Evolutionary conservation across 768 basidiomycete species (phyloP), one percentile per base, ranked within the genome.

Genomic region (Lactarius deliciosus): DNA sequence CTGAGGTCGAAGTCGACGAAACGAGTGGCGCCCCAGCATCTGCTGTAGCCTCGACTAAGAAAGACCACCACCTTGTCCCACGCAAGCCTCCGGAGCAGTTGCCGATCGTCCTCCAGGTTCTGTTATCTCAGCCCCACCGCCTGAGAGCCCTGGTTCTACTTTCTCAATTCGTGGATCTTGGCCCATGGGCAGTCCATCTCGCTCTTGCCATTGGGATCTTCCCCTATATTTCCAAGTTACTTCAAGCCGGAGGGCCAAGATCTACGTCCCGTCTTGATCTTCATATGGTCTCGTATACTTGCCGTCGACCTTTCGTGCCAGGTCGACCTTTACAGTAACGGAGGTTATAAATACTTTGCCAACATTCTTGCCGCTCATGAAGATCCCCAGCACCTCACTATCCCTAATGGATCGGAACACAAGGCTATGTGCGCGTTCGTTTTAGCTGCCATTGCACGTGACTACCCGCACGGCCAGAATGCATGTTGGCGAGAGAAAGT

Each of bases 401-500:
- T 98, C n/a, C 95, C 96, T 0, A 97, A 99, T 76, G 87, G 88
- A 60, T 90, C 91, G 5, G 97, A 98, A 75, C 95, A 98, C 76
- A 92, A 93, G 70, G 95, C 97, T 1, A 98, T 98, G 96, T 98
- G 96, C 75, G 92, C 94, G 1, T 98, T 98, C 79, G 95, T 98
- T 71, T 86, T 98, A 32, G 85, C 91, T 28, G 87, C 94, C 16
- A 87, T 97, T 59, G 88, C 91, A 47, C 87, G 96, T n/a, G 94
- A 94, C 72, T 93, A 89, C 74, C 83, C 85, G n/a, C 82, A 83
- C 3, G 96, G 96, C 6, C 95, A 98, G 77, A 82, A 84, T 60
- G 93, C 93, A 2, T 96, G 94, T 75, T 86, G 89, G 78, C 80
- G 83, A 68, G 91, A 89, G 72, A 79, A 82, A 18, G 92, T 97